Conservation (phyloP, 1,139 yeast genomes). For the Groenewaldozyma sp. region DNA sequence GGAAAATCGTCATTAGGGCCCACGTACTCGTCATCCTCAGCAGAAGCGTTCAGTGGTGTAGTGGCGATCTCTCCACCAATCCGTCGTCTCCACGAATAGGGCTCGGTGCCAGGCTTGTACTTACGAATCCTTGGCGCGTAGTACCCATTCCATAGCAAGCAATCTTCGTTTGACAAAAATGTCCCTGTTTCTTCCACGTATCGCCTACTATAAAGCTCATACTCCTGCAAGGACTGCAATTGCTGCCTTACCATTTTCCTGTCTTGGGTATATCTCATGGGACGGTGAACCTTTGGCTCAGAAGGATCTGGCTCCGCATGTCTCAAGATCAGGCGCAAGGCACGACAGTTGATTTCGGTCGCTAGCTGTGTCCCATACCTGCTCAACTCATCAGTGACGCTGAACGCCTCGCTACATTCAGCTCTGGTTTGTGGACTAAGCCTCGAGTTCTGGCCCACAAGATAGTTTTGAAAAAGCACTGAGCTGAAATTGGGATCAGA, state of each 20-base stretch:
- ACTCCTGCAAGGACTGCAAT: conserved; percentile 9
- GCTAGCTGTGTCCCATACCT: conserved; percentile 6
- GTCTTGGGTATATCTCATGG: conserved; percentile 16
- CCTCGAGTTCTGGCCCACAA: conserved; percentile 21
- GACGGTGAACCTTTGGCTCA: conserved; percentile 11
- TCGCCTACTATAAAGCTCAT: conserved; percentile 10
- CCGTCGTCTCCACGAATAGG: conserved; percentile 5
- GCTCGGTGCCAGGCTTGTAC: conserved; percentile 2
- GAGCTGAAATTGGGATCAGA: conserved; percentile 21
- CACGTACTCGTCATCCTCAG: conserved; percentile 4
- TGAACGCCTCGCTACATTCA: conserved; percentile 20
- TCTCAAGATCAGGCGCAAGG: conserved; percentile 14
- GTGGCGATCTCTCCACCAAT: conserved; percentile 9
- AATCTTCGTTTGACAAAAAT: conserved; percentile 9
- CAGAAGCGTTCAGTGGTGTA: conserved; percentile 6
- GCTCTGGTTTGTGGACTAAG: conserved; percentile 16
- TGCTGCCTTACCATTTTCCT: conserved; percentile 12
- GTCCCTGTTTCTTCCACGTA: conserved; percentile 9
- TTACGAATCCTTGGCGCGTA: conserved; percentile 14
- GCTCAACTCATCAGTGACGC: conserved; percentile 13
- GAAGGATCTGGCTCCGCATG: not conserved
- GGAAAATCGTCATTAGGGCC: not conserved
- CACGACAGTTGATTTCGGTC: conserved; percentile 14
- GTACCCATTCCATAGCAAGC: conserved; percentile 16
- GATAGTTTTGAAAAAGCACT: conserved; percentile 31